Percentiles rank a stretch among this genome's conserved stretches.
Conservation (phyloP, 768 basidiomycete species). For the Lentinula sp. region DNA sequence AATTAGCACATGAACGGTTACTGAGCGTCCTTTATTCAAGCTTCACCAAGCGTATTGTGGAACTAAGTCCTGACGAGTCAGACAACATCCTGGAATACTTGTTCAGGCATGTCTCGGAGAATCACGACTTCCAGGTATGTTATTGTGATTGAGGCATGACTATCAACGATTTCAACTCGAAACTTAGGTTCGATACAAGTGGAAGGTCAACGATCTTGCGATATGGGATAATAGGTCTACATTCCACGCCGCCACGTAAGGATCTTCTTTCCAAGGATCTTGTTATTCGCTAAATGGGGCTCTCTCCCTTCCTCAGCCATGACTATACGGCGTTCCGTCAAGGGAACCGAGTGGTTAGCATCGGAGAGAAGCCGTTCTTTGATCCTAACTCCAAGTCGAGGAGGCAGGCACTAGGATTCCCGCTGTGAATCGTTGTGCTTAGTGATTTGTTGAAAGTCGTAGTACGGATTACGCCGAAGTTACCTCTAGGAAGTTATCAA, state of each 20-base stretch:
- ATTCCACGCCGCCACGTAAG: constrained; percentile 41
- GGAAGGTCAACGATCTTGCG: constrained; percentile 46
- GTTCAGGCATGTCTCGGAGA: constrained; percentile 44
- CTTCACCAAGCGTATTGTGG: constrained; percentile 52
- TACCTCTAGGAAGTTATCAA: too few relatives aligned
- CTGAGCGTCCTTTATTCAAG: constrained; percentile 15
- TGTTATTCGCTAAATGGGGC: not conserved
- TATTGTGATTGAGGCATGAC: not conserved
- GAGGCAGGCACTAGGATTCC: constrained; percentile 4
- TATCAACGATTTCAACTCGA: not conserved
- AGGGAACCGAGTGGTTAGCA: constrained; percentile 47
- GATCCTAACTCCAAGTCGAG: constrained; percentile 25
- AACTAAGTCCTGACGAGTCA: constrained; percentile 48
- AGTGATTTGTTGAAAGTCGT: not conserved
- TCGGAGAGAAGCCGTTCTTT: constrained; percentile 49
- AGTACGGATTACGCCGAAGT: too few relatives aligned
- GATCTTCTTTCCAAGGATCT: not conserved
- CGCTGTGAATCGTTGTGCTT: not conserved
- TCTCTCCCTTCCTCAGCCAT: constrained; percentile 16
- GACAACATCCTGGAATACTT: constrained; percentile 43
- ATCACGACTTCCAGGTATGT: constrained; percentile 48
- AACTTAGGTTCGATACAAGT: constrained; percentile 40
- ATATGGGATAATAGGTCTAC: constrained; percentile 59
- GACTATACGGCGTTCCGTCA: constrained; percentile 29
- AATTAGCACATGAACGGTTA: not conserved